Base-by-base conservation (phyloP, 495 filamentous ascomycete genomes). In the Parachaetomium inaequale region DNA sequence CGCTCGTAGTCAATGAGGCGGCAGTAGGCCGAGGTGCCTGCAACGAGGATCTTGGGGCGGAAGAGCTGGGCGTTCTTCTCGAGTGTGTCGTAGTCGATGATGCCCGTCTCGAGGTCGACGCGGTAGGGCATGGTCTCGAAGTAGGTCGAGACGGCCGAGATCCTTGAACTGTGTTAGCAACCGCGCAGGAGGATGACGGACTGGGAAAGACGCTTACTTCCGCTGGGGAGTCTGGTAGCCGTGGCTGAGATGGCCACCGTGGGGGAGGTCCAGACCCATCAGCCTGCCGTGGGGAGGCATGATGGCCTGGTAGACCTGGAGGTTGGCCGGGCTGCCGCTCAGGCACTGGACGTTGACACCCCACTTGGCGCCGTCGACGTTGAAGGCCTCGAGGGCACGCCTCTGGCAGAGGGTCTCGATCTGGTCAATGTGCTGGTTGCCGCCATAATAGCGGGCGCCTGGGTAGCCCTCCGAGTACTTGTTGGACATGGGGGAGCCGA, bases 391-490 rank as follows among this genome's bases (percentile, higher is more conserved):
- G 63, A 98, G 87, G 67, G 94, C 94, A 77, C 94, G 91, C 77
- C 84, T 84, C 84, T 99, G 94, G 86, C 94, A 99, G 56, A 92
- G 92, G 62, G 89, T 83, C 83, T 99, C 94, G 72, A 97, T 92
- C 73, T 87, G 81, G 76, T 99, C 94, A 63, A 99, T 99, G 83
- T 96, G 91, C 82, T 99, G 86, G 81, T 98, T 99, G 68, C 94
- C 94, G 75, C 95, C 95, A 74, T 99, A 99, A 85, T 99, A 99
- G 75, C 94, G 88, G 51, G 95, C 94, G 70, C 94, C 94, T 70
- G 95, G 95, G 78, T 96, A 96, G 68, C 94, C 94, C 82, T 99
- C 94, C 4, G 91, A 96, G 85, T 99, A 99, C 82, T 99, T 99
- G 86, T 99, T 93, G 71, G 88, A 92, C 90, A 93, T 93, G 70